Base-by-base conservation (phyloP, 2,329 filamentous ascomycete species). In the Clathrospora elynae region DNA sequence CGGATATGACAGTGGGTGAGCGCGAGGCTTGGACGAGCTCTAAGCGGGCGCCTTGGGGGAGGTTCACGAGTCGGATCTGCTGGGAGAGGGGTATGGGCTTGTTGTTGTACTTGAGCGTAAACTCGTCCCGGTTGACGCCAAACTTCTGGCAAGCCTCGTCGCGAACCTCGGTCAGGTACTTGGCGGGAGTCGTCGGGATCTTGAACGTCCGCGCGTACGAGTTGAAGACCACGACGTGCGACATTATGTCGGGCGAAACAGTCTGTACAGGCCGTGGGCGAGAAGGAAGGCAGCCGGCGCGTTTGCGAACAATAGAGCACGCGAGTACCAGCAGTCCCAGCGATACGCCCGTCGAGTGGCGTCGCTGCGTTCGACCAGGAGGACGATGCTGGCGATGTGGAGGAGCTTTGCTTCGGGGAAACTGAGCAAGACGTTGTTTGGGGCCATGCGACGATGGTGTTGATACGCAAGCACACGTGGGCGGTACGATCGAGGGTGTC, bases 11-110 rank as follows among this genome's bases (percentile, higher is more conserved):
- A 2, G 89, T 86, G 0, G 91, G 87, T 0, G 90, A 93, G 43
- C 88, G 88, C 31, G 91, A 93, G 46, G 87, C 85, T 64, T 89
- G 85, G 14, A 96, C 86, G 35, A 99, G 87, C 66, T 97, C 91
- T 45, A 99, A 83, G 66, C 95, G 95, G 46, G 93, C 92, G 49
- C 93, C 93, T 24, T 88, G 82, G 9, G 81, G 78, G 5, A 99
- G 84, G 35, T 90, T 89, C 4, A 90, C 87, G 18, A 92, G 83
- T 33, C 92, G 85, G 67, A 91, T 89, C 28, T 88, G 86, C 42
- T 90, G 80, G 5, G 90, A 92, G 6, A 99, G 80, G 62, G 96
- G 90, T 45, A 99, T 76, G 22, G 83, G 78, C 65, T 92, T 96
- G 71, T 92, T 88, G 67, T 90, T 90, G 70, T 66, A 92, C 87